Base-by-base conservation (phyloP, 2,329 filamentous ascomycete genomes). In the Alternaria panax region DNA sequence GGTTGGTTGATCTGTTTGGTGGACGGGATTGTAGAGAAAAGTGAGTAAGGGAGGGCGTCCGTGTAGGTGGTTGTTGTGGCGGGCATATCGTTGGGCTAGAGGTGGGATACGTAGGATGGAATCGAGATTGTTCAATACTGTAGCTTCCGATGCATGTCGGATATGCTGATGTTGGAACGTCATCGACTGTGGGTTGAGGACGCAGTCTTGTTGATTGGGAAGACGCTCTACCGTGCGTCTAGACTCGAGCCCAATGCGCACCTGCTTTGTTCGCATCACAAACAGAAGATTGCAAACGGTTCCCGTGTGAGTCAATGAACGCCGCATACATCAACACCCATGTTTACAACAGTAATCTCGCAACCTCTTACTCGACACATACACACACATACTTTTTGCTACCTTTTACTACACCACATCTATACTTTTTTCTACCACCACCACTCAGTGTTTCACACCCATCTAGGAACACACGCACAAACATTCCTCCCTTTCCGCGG, bases 21-120 rank as follows among this genome's bases (percentile, higher is more conserved):
- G 2, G 18, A 22, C 14, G 36, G 18, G 9, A 22, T 40, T 8
- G 36, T 12, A 20, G 36, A 22, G 36, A 40, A 5, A 22, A 40
- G 5, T 34, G 36, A 40, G 18, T 38, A 18, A 18, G 9, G 18
- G 36, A 22, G 36, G 18, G 4, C 4, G 9, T 22, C 18, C 14
- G 18, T 18, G 16, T 12, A n/a, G 14, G 12, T 34, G 12, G 12
- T 40, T 40, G 34, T 18, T 40, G 36, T 40, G 18, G 36, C 18
- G 7, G 11, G 20, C 4, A 28, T 46, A 22, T 59, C 54, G 50
- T 59, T 38, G 50, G 48, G 47, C 57, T 52, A 45, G 55, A 57
- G 52, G 30, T 34, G 12, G 62, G 54, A 32, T 60, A 68, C 66
- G 62, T 69, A 70, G 66, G 65, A 69, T 68, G 36, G 66, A 70